A percentile compares a stretch with the other conserved stretches of the same genome.
Conservation (phyloP, 805 yeast species). For the Yamadazyma paraphyllophila region DNA sequence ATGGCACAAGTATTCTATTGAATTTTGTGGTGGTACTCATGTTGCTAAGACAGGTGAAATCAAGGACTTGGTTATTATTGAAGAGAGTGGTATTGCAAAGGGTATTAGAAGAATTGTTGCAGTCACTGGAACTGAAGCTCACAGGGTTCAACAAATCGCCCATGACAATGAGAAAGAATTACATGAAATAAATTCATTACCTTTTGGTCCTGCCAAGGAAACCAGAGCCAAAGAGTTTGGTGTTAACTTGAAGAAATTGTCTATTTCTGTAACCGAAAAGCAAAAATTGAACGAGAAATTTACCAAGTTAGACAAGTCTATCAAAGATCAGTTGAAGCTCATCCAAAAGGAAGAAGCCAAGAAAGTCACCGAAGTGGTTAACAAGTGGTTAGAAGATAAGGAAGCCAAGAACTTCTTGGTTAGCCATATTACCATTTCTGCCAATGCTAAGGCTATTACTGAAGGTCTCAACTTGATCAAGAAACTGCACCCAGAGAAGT, state of each 20-base stretch:
- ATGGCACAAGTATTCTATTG: conserved; percentile 81
- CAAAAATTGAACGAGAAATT: conserved; percentile 72
- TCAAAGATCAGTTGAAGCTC: conserved; percentile 83
- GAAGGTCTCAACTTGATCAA: conserved; percentile 87
- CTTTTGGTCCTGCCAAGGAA: conserved; percentile 78
- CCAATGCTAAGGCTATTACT: conserved; percentile 90
- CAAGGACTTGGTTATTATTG: conserved; percentile 83
- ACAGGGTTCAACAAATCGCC: conserved; percentile 85
- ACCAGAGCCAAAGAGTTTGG: conserved; percentile 78
- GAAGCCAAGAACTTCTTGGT: conserved; percentile 59
- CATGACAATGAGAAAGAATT: conserved; percentile 63
- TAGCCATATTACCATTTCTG: conserved; percentile 62
- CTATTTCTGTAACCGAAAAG: conserved; percentile 80
- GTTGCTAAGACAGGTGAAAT: conserved; percentile 90
- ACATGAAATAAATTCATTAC: conserved; percentile 56
- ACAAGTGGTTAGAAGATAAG: conserved; percentile 56
- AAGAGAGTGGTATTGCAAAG: conserved; percentile 97
- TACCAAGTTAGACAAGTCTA: conserved; percentile 74
- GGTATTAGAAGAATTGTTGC: conserved; percentile 98
- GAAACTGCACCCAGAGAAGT: conserved; percentile 68
- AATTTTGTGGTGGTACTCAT: conserved; percentile 99
- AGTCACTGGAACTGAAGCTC: conserved; percentile 89
- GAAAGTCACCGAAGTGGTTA: conserved; percentile 74
- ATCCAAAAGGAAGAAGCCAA: conserved; percentile 87
- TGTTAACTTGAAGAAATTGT: conserved; percentile 76